phyloP scores from a whole-genome alignment of 2,329 filamentous ascomycete species.

The Zasmidium angulare region DNA sequence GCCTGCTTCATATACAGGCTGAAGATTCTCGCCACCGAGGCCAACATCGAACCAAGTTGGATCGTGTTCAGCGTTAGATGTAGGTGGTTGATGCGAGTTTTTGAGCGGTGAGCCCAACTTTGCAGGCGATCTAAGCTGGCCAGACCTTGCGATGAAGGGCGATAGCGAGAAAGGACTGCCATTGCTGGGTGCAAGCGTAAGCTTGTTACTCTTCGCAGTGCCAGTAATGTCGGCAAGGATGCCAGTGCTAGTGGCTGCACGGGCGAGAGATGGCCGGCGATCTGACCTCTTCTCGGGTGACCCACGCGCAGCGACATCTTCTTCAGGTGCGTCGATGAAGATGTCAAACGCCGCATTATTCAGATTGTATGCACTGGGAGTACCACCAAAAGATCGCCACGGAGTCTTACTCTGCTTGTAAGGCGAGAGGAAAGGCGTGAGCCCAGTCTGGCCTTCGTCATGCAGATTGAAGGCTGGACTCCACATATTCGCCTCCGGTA shows the following conservation, averaged over 20 bases:
- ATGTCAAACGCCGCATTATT: slow-evolving; percentile 56
- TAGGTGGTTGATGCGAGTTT: slow-evolving; percentile 26
- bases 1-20: slow-evolving; percentile 14
- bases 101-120: slow-evolving; percentile 37
- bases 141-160: slow-evolving; percentile 28
- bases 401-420: slow-evolving; percentile 32
- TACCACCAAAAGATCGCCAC: slow-evolving; percentile 35
- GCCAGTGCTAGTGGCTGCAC: slow-evolving; percentile 61
- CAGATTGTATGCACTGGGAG: slow-evolving; percentile 28
- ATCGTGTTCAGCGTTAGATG: slow-evolving; percentile 16
- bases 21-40: slow-evolving; percentile 24
- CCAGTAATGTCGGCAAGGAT: slow-evolving; percentile 63
- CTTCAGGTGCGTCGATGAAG: slow-evolving; percentile 46
- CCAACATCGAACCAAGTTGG: slow-evolving; percentile 30
- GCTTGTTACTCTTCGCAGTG: slow-evolving; percentile 51
- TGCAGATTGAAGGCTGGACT: slow-evolving; percentile 68
- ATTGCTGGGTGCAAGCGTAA: slow-evolving; percentile 25
- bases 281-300: slow-evolving; percentile 67
- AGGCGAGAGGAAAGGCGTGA: slow-evolving; percentile 40
- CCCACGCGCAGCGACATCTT: slow-evolving; percentile 52
- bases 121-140: slow-evolving; percentile 26
- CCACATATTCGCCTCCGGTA: slow-evolving; percentile 56
- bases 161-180: slow-evolving; percentile 33
- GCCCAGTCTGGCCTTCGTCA: slow-evolving; percentile 59
- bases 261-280: slow-evolving; percentile 62